A percentile compares a stretch with the other conserved stretches of the same genome.
Conservation (phyloP, 177 flowering plant genomes). For the Vitis hybrid region DNA sequence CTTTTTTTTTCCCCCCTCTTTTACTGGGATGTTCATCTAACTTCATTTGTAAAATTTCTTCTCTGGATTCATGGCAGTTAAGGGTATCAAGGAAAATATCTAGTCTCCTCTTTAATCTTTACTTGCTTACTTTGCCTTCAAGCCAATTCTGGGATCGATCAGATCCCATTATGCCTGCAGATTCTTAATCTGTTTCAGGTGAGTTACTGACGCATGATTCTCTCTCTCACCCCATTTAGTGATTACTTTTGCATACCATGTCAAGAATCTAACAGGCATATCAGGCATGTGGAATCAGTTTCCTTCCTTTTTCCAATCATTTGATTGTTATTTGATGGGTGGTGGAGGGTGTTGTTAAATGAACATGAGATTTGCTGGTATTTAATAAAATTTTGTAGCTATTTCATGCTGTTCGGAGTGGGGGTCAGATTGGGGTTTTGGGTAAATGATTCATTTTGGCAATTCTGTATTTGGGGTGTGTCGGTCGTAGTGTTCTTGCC, state of each 20-base stretch:
- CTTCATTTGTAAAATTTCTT: background rate
- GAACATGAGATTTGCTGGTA: background rate
- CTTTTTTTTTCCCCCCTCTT: background rate
- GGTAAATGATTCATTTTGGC: background rate
- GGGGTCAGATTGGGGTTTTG: background rate
- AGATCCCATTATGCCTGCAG: constrained; percentile 24
- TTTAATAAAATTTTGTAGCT: background rate
- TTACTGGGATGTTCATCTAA: background rate
- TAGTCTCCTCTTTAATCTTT: constrained; percentile 1
- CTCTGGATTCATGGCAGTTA: constrained; percentile 2
- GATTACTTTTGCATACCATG: background rate
- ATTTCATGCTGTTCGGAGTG: background rate
- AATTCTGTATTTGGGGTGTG: background rate
- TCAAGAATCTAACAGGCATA: background rate
- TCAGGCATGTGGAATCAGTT: background rate
- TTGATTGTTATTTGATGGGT: background rate
- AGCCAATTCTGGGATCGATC: constrained; percentile 25
- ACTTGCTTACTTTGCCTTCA: constrained; percentile 21
- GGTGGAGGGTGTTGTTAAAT: background rate
- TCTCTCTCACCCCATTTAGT: background rate
- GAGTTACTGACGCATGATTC: constrained; percentile 3
- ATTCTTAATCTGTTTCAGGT: constrained; percentile 24
- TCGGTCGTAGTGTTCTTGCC: background rate
- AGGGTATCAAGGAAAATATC: constrained; percentile 1
- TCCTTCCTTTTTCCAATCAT: background rate